A percentile compares a stretch with the other conserved stretches of the same genome.
Conservation (phyloP, 495 filamentous ascomycete species). For the Trichoderma gamsii region DNA sequence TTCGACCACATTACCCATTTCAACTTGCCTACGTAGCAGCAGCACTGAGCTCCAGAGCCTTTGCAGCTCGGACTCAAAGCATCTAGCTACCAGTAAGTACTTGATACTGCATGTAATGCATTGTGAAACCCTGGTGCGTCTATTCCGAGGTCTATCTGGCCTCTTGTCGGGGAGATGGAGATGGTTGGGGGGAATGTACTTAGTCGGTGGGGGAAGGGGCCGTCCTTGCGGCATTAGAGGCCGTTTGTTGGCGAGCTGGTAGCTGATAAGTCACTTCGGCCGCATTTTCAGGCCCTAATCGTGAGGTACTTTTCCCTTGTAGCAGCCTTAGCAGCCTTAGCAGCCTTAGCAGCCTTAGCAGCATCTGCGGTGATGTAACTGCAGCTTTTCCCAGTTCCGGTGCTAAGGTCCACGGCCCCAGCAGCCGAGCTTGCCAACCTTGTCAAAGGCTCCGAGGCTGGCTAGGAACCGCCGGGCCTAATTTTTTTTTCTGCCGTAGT, state of each 20-base stretch:
- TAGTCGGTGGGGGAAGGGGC: neutral
- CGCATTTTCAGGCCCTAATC: neutral
- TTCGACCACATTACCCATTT: too few relatives aligned
- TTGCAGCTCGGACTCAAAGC: too few relatives aligned
- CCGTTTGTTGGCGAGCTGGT: neutral
- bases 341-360: neutral
- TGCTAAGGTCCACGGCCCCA: neutral
- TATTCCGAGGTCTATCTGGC: constrained; percentile 1
- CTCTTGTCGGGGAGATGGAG: constrained; percentile 12
- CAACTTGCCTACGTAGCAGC: too few relatives aligned
- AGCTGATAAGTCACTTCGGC: neutral
- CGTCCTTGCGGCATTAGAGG: neutral
- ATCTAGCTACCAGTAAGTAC: too few relatives aligned
- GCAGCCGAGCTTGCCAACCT: neutral
- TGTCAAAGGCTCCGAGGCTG: constrained; percentile 1
- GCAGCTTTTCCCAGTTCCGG: neutral
- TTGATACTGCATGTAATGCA: neutral
- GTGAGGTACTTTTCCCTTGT: neutral
- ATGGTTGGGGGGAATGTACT: constrained; percentile 1
- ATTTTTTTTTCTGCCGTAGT: constrained; percentile 18
- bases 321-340: too few relatives aligned
- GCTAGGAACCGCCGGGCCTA: constrained; percentile 15
- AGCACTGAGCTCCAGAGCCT: too few relatives aligned
- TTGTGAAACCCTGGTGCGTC: too few relatives aligned
- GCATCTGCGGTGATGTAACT: constrained; percentile 6